Evolutionary conservation across 306 rosid genomes (phyloP), one percentile per base, ranked within the genome.

Genomic region (Vicia faba): DNA sequence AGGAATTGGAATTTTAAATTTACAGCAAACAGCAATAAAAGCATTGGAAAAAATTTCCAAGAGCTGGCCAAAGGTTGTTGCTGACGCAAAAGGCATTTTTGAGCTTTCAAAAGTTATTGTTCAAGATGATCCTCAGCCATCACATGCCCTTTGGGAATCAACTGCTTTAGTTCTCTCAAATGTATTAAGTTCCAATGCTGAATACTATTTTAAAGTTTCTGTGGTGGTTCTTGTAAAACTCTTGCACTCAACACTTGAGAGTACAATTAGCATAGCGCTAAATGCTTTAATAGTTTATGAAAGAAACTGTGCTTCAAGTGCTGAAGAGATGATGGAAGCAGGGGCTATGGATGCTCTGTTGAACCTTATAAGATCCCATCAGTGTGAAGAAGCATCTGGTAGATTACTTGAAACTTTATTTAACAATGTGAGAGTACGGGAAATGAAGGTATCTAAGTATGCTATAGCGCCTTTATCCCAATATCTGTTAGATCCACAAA

Each of bases 101-200:
- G 98, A 89, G 84, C 97, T 93, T 73, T 91, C 97, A 57, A 93
- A 89, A 78, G 95, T 93, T 71, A 88, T 93, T 61, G 82, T 93
- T 82, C 98, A 93, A 85, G 98, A 89, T 54, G 96, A 93, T 68
- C 98, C 98, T 77, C 96, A 75, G 72, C 98, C 98, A 75, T 90
- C 98, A 18, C 96, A 80, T 74, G 81, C 82, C 29, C 79, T 93
- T 20, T 93, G 96, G 98, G 98, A 93, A 79, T 89, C 97, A 46
- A 93, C 97, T 64, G 97, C 98, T 59, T 70, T 86, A 81, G 95
- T 93, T 84, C 95, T 93, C 72, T 93, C 97, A 36, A 89, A 89
- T 73, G 84, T 93, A 67, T 78, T 93, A 63, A 79, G 66, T 55
- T 86, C 84, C 81, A 83, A 83, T 72, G 89, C 88, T 31, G 88